Evolutionary conservation across 768 basidiomycete genomes (phyloP).

Genomic region (Suillus variegatus): DNA sequence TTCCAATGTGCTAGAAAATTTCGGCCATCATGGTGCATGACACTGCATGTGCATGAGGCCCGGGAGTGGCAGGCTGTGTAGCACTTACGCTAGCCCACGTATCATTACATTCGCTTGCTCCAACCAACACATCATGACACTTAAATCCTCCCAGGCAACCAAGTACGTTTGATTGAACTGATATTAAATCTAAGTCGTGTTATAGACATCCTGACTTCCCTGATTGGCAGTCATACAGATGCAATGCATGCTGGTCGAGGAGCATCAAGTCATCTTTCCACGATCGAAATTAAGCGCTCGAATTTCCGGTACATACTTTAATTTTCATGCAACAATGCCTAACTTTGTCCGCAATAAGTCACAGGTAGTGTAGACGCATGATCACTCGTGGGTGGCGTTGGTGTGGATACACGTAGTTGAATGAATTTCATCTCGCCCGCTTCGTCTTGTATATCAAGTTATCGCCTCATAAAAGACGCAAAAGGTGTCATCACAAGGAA

Average conservation of each 20-base stretch:
- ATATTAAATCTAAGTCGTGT: neutral
- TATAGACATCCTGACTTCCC: neutral
- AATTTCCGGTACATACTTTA: neutral
- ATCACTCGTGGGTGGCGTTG: neutral
- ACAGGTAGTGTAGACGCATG: neutral
- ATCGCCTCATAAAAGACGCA: neutral
- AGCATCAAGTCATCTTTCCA: neutral
- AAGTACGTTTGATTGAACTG: neutral
- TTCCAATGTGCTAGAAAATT: neutral
- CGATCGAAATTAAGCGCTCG: neutral
- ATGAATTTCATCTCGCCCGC: neutral
- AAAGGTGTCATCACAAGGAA: neutral
- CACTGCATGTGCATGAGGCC: neutral
- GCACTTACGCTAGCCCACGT: neutral
- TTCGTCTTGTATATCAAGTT: neutral
- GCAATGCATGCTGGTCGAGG: neutral
- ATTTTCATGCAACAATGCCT: neutral
- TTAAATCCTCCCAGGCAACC: neutral
- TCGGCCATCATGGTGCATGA: too few species aligned
- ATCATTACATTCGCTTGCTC: neutral
- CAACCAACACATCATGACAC: neutral
- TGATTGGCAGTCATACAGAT: neutral
- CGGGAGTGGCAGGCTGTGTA: neutral
- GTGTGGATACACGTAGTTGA: constrained; percentile 1
- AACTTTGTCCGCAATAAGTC: neutral